Conservation (phyloP, 352 stramenopile species). For the Globisporangium canariense region DNA sequence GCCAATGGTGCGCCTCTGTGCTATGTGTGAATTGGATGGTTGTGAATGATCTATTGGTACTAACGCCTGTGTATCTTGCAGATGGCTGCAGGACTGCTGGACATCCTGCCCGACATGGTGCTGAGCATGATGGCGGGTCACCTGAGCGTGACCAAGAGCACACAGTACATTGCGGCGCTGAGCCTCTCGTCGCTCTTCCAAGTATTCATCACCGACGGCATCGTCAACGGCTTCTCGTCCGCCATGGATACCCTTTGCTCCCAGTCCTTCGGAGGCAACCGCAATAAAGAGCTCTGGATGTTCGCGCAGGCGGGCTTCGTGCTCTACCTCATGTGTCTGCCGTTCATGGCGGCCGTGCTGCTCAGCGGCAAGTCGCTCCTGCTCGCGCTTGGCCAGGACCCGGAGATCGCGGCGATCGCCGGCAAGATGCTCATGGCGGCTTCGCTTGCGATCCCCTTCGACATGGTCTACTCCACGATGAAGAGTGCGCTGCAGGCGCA, state of each 20-base stretch:
- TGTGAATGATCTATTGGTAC: not conserved
- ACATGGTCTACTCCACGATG: conserved; percentile 23
- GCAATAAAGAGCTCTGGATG: conserved; percentile 35
- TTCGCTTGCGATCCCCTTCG: conserved; percentile 23
- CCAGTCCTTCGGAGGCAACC: conserved; percentile 33
- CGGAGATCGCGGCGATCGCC: conserved; percentile 22
- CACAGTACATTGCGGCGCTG: conserved; percentile 31
- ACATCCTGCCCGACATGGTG: conserved; percentile 33
- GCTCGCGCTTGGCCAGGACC: conserved; percentile 30
- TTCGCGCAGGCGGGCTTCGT: conserved; percentile 36
- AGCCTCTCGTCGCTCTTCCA: conserved; percentile 20
- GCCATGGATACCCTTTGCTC: conserved; percentile 38
- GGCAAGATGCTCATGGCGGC: conserved; percentile 22
- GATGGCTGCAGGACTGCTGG: conserved; percentile 33
- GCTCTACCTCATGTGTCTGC: conserved; percentile 16
- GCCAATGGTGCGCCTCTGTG: conserved; percentile 15
- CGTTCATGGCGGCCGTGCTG: conserved; percentile 13
- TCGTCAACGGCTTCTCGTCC: conserved; percentile 25
- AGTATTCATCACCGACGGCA: conserved; percentile 16
- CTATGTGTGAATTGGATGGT: not conserved
- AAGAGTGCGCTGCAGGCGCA: conserved; percentile 36
- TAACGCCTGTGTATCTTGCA: not conserved
- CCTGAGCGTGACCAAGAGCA: conserved; percentile 29
- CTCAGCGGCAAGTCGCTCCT: conserved; percentile 28
- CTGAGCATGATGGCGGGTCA: conserved; percentile 36